Evolutionary conservation across 495 filamentous ascomycete species (phyloP), one percentile per base, ranked within the genome.

Genomic region (Tuber calosporum): DNA sequence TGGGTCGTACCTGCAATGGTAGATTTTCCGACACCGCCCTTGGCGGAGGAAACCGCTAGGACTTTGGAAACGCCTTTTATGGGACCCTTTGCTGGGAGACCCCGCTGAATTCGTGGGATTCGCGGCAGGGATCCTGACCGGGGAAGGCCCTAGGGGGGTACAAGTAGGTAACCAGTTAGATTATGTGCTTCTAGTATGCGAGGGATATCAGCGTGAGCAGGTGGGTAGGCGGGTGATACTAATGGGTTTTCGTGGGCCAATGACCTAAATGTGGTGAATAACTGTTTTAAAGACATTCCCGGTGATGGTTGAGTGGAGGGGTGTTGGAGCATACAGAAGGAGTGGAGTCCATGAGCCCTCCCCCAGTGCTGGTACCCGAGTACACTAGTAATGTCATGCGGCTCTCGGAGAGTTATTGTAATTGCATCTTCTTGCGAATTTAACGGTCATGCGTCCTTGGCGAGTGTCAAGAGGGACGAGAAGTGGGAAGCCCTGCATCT

Each of bases 21-120:
- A 66, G 91, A 94, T 81, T 99, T 99, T 1, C 95, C 95, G 1
- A 99, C 95, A 45, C 95, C 95, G 15, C 95, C 95, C 79, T 99
- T 99, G 8, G 96, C 95, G 0, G 93, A 97, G 45, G 92, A 96
- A 26, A 99, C 91, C 41, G 92, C 94, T 72, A 99, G 87, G 26
- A 97, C 88, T 79, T 97, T 95, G 78, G 87, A 86, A 68, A 98
- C 94, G 81, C 91, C 87, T 26, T 86, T 87, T 75, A 99, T 94
- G 80, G 86, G 87, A 70, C 92, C 89, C 78, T 91, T 90, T 73
- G 91, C 84, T 2, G 95, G 96, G 13, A 97, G 87, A 37, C 93
- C 92, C 75, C 93, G 89, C 74, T 93, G 93, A 85, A 92, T 90
- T 66, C 92, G 90, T 38, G 90, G 91, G 77, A 96, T 88, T 70